Evolutionary conservation across 208 protist species (phyloP).

Genomic region (Porcisia hertigi): DNA sequence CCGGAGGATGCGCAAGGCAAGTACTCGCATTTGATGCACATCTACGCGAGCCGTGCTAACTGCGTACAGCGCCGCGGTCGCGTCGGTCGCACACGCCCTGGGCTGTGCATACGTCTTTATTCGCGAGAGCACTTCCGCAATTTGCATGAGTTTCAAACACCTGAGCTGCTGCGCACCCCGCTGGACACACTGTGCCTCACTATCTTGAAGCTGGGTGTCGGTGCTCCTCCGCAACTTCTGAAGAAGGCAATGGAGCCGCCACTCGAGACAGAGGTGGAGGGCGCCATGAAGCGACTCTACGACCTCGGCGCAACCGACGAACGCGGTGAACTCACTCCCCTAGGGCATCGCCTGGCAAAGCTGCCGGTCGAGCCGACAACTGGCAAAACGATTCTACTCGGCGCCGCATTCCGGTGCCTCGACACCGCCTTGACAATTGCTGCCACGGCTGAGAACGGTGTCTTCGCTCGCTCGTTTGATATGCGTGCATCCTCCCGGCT

Average conservation of each 20-base stretch:
- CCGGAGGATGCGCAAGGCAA: conserved; percentile 9
- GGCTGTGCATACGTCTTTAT: conserved; percentile 94
- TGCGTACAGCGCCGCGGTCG: conserved; percentile 94
- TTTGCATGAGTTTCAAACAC: conserved; percentile 89
- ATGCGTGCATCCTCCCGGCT: conserved; percentile 56
- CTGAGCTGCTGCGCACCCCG: conserved; percentile 94
- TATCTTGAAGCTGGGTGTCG: conserved; percentile 66
- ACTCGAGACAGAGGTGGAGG: conserved; percentile 43
- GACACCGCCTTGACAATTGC: conserved; percentile 95
- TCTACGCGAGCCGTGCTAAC: conserved; percentile 87
- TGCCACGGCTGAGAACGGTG: conserved; percentile 53
- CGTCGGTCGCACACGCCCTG: conserved; percentile 93
- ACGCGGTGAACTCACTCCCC: conserved; percentile 80
- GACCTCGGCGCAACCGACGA: conserved; percentile 80
- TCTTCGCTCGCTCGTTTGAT: conserved; percentile 65
- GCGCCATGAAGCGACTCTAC: conserved; percentile 68
- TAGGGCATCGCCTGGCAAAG: conserved; percentile 77
- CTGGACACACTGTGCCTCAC: conserved; percentile 93
- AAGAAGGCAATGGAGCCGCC: conserved; percentile 78
- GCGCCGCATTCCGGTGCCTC: conserved; percentile 89
- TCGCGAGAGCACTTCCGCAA: conserved; percentile 75
- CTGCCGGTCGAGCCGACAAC: conserved; percentile 78
- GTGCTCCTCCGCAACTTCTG: conserved; percentile 75
- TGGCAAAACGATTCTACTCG: conserved; percentile 94
- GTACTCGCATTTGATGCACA: conserved; percentile 67